phyloP scores from a whole-genome alignment of 1,139 yeast genomes.

The Geotrichum aggregatum region DNA sequence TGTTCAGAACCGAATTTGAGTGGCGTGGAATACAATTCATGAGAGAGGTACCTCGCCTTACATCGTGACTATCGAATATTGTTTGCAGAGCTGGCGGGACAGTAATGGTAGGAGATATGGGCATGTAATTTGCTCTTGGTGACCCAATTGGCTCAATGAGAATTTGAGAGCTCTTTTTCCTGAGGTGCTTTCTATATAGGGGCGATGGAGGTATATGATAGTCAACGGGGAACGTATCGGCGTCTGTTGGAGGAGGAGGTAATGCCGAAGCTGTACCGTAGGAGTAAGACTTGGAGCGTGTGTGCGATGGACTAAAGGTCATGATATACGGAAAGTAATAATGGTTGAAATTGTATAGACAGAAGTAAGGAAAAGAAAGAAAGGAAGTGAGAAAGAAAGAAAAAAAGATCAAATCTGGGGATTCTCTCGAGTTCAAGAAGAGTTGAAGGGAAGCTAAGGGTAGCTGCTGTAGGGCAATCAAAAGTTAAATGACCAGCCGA shows the following conservation, averaged over 20 bases:
- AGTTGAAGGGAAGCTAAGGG: too few species aligned
- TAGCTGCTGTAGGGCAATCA: neutral
- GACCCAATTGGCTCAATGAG: constrained; percentile 34
- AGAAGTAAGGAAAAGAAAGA: neutral
- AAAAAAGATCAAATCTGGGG: neutral
- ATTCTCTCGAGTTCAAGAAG: too few species aligned
- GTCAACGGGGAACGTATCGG: constrained; percentile 17
- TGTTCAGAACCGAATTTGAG: too few species aligned
- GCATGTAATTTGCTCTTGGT: constrained; percentile 19
- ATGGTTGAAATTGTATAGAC: neutral
- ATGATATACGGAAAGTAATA: neutral
- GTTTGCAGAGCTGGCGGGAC: constrained; percentile 21
- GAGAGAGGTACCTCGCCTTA: neutral
- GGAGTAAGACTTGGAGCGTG: constrained; percentile 18
- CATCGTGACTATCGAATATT: constrained; percentile 3
- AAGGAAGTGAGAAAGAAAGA: neutral
- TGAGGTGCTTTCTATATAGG: constrained; percentile 34
- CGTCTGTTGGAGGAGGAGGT: constrained; percentile 19
- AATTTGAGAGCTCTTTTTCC: constrained; percentile 37
- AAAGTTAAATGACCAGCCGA: neutral
- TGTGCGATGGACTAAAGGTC: constrained; percentile 18
- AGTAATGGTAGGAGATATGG: constrained; percentile 17
- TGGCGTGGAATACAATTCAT: too few species aligned
- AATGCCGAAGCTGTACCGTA: constrained; percentile 2
- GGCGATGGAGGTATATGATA: constrained; percentile 16